Evolutionary conservation across 345 rosid species (phyloP).

Genomic region (Bretschneidera sinensis): DNA sequence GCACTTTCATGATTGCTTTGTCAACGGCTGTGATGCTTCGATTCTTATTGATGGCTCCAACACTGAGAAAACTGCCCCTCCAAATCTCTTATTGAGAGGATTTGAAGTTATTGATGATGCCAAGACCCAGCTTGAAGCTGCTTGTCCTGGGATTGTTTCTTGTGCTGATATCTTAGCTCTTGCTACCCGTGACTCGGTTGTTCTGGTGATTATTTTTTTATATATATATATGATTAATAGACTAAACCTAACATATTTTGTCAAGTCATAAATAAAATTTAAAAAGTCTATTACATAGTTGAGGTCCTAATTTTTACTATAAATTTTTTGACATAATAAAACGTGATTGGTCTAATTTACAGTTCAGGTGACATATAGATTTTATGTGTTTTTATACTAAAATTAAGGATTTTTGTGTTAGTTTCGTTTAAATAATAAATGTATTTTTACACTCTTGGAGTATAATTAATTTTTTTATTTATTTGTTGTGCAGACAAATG

Average conservation of each 20-base stretch:
- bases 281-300: no score
- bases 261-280: no score
- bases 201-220: slow-evolving; percentile 11
- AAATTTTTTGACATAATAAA: no score
- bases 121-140: slow-evolving; percentile 22
- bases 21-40: slow-evolving; percentile 29
- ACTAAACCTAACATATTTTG: no score
- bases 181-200: slow-evolving; percentile 28
- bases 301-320: no score
- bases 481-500: slow-evolving; percentile 17
- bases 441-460: no score
- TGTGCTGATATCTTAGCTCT: slow-evolving; percentile 34
- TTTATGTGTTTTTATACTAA: no score
- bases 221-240: neutral
- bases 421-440: no score
- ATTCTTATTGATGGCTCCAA: slow-evolving; percentile 23
- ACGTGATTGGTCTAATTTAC: no score
- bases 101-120: slow-evolving; percentile 26
- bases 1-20: slow-evolving; percentile 36
- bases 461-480: no score
- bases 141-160: slow-evolving; percentile 31
- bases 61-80: slow-evolving; percentile 21
- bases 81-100: slow-evolving; percentile 15
- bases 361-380: no score
- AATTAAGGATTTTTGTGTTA: no score